Percentiles rank a stretch among this genome's conserved stretches.
These are phyloP conservation scores for Endocalyx cinctus DNA, from an alignment of 2,329 filamentous ascomycete genomes.

Conservation along the genomic window DNA sequence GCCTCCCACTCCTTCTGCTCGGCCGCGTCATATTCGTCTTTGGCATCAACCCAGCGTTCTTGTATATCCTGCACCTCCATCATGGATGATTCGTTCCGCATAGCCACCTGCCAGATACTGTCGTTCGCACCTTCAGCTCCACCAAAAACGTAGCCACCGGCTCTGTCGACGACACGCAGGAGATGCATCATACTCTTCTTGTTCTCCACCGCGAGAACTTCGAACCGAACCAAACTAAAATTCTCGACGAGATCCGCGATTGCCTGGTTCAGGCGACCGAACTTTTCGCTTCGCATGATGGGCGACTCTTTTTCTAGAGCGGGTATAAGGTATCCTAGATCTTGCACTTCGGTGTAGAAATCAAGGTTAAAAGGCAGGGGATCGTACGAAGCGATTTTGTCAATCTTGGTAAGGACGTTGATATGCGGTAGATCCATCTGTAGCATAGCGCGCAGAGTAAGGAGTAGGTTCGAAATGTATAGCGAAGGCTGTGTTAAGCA, in stretches of 20 bases:
- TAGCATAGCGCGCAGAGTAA: slow-evolving; percentile 92
- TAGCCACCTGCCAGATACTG: slow-evolving; percentile 93
- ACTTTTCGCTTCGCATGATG: slow-evolving; percentile 66
- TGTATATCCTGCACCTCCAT: slow-evolving; percentile 88
- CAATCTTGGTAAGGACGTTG: slow-evolving; percentile 96
- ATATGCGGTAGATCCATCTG: slow-evolving; percentile 96
- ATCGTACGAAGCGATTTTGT: slow-evolving; percentile 82
- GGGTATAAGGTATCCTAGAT: slow-evolving; percentile 78
- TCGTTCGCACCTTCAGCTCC: slow-evolving; percentile 89
- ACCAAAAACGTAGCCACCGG: slow-evolving; percentile 89
- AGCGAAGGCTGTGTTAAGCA: slow-evolving; percentile 89
- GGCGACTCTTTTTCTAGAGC: slow-evolving; percentile 75
- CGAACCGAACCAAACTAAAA: slow-evolving; percentile 85
- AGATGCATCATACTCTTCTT: slow-evolving; percentile 96
- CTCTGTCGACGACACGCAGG: slow-evolving; percentile 82
- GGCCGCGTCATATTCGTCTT: slow-evolving; percentile 78
- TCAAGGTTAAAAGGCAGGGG: slow-evolving; percentile 91
- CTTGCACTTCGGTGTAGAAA: slow-evolving; percentile 96
- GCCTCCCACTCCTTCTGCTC: slow-evolving; percentile 73
- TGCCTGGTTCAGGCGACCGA: slow-evolving; percentile 77
- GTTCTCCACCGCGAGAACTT: slow-evolving; percentile 92
- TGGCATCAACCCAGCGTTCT: slow-evolving; percentile 90
- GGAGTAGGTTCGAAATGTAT: slow-evolving; percentile 89
- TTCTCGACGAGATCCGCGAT: slow-evolving; percentile 83
- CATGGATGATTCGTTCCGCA: slow-evolving; percentile 68